Evolutionary conservation across 2,329 filamentous ascomycete species (phyloP).

Genomic region (Pseudopithomyces maydicus): DNA sequence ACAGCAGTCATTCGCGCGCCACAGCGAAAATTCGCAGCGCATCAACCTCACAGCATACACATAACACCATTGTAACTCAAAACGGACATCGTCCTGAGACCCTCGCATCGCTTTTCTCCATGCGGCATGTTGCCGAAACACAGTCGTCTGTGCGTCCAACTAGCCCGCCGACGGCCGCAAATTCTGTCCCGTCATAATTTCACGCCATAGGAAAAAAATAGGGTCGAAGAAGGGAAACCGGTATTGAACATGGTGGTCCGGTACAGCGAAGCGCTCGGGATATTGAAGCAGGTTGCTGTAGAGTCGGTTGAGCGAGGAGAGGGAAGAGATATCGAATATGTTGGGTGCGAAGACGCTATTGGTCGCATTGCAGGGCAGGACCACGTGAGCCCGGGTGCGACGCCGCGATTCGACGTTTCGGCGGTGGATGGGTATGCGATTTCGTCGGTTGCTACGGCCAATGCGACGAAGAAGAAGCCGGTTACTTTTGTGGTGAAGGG

Average conservation of each 20-base stretch:
- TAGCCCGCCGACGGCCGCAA: neutral
- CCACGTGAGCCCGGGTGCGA: constrained; percentile 9
- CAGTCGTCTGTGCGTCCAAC: neutral
- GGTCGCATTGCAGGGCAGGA: constrained; percentile 10
- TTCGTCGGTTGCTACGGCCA: constrained; percentile 12
- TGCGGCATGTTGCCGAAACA: neutral
- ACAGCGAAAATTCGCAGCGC: too few relatives aligned
- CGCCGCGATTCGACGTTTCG: constrained; percentile 13
- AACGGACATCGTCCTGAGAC: too few relatives aligned
- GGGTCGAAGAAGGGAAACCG: neutral
- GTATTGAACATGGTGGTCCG: neutral
- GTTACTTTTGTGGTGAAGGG: constrained; percentile 13
- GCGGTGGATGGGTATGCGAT: constrained; percentile 15
- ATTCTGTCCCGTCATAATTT: neutral
- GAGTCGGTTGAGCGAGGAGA: neutral
- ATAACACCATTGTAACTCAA: too few relatives aligned
- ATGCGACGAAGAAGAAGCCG: constrained; percentile 5
- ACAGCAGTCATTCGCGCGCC: too few relatives aligned
- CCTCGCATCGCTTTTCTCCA: neutral
- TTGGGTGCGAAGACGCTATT: constrained; percentile 7
- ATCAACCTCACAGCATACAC: too few relatives aligned
- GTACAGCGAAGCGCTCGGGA: constrained; percentile 4
- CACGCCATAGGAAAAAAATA: neutral
- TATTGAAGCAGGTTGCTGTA: neutral
- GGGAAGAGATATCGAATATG: neutral